phyloP scores from a whole-genome alignment of 2,329 filamentous ascomycete species.

The Fusarium dlaminii region DNA sequence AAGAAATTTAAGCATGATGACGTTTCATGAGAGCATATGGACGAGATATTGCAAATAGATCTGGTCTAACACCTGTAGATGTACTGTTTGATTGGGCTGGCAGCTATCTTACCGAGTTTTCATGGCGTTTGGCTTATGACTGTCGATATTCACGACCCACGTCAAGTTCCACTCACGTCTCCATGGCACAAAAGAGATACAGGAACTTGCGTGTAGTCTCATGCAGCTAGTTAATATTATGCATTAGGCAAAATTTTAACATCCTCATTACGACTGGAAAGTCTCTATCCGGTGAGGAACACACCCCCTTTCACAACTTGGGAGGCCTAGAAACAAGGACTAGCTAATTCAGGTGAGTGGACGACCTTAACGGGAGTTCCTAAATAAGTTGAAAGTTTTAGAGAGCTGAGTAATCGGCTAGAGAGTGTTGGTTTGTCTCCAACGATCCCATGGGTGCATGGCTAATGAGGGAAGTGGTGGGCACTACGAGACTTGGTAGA shows the following conservation, averaged over 20 bases:
- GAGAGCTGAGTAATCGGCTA: neutral
- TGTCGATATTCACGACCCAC: neutral
- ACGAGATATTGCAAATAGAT: rapidly evolving
- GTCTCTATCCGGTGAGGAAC: neutral
- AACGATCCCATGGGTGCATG: neutral
- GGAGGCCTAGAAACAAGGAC: neutral
- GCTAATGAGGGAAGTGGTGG: neutral
- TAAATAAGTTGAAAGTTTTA: neutral
- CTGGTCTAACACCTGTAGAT: neutral
- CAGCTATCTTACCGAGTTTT: neutral
- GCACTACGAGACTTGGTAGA: neutral
- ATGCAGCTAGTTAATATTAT: neutral
- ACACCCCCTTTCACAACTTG: neutral
- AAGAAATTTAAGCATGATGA: neutral
- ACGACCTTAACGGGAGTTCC: neutral
- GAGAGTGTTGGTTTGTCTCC: neutral
- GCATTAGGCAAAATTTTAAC: neutral
- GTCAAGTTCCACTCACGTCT: neutral
- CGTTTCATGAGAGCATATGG: neutral
- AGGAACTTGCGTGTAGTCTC: neutral
- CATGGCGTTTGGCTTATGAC: neutral
- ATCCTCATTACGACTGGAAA: neutral
- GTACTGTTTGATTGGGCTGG: neutral
- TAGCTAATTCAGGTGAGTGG: neutral
- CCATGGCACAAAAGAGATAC: neutral